Evolutionary conservation across 1,284 basidiomycete species (phyloP).

Genomic region (Salmacisia buchloeana): DNA sequence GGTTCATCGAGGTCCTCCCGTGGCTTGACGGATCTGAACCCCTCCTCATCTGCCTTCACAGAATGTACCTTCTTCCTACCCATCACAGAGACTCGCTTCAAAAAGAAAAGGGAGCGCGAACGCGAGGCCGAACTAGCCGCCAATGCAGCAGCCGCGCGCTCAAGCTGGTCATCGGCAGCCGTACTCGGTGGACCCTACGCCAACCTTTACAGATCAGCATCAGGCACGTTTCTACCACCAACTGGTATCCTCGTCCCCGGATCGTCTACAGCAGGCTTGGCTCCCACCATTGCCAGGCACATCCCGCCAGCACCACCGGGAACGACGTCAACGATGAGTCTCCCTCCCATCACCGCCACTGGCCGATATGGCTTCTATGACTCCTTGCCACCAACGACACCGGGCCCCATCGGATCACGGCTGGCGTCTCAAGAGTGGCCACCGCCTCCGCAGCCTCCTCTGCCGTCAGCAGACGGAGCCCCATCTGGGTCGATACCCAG

Average conservation of each 20-base stretch:
- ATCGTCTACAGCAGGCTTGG: too few species aligned
- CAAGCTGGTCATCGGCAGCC: not conserved
- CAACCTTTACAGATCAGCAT: not conserved
- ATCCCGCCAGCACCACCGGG: too few species aligned
- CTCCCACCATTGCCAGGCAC: too few species aligned
- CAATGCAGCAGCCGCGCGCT: constrained; percentile 23
- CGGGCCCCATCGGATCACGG: not conserved
- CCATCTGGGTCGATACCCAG: constrained; percentile 13
- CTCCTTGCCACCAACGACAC: not conserved
- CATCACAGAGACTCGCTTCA: constrained; percentile 95
- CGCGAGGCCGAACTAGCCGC: constrained; percentile 59
- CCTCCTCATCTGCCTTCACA: not conserved
- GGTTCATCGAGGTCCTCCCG: not conserved
- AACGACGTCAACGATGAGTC: not conserved
- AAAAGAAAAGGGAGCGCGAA: constrained; percentile 69
- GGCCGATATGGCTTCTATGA: not conserved
- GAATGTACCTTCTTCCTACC: constrained; percentile 73
- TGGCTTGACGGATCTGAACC: not conserved
- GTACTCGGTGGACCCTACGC: not conserved
- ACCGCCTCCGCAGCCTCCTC: not conserved
- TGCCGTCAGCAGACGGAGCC: not conserved
- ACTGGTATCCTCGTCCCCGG: not conserved
- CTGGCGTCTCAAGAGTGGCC: constrained; percentile 17
- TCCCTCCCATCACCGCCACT: not conserved
- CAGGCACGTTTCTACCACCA: not conserved